Percentiles rank a stretch among this genome's conserved stretches.
Conservation (phyloP, 257 asterid species). For the Mentha longifolia region DNA sequence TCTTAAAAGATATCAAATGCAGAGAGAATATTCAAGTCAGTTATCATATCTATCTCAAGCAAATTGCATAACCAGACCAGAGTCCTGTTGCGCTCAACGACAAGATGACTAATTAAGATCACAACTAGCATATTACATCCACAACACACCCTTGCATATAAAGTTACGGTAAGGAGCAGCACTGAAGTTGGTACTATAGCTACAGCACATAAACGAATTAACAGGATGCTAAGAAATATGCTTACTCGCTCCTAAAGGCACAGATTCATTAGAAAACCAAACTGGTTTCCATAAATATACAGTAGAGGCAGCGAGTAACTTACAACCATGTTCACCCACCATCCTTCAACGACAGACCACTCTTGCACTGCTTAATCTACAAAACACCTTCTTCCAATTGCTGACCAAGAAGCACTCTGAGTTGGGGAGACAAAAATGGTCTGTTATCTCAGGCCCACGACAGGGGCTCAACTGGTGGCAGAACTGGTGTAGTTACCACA, state of each 20-base stretch:
- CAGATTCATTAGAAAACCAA: background rate
- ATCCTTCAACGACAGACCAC: conserved; percentile 22
- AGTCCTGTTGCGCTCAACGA: background rate
- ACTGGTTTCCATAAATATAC: conserved; percentile 17
- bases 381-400: conserved; percentile 36
- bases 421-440: conserved; percentile 37
- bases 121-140: conserved; percentile 1
- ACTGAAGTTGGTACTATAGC: background rate
- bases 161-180: conserved; percentile 12
- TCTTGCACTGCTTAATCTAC: conserved; percentile 28
- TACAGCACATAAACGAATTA: conserved; percentile 17
- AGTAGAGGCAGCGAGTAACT: conserved; percentile 30
- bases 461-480: conserved; percentile 43
- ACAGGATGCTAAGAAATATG: conserved; percentile 6
- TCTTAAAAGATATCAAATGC: conserved; percentile 13
- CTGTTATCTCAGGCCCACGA: conserved; percentile 48
- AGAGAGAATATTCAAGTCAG: conserved; percentile 9
- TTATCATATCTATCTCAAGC: background rate
- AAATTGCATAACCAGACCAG: conserved; percentile 5
- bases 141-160: background rate
- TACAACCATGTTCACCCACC: conserved; percentile 35
- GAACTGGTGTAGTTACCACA: conserved; percentile 36
- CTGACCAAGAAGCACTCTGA: conserved; percentile 28
- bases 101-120: conserved; percentile 6
- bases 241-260: conserved; percentile 16